Evolutionary conservation across 805 yeast genomes (phyloP).

Genomic region (Teunomyces kruisii): DNA sequence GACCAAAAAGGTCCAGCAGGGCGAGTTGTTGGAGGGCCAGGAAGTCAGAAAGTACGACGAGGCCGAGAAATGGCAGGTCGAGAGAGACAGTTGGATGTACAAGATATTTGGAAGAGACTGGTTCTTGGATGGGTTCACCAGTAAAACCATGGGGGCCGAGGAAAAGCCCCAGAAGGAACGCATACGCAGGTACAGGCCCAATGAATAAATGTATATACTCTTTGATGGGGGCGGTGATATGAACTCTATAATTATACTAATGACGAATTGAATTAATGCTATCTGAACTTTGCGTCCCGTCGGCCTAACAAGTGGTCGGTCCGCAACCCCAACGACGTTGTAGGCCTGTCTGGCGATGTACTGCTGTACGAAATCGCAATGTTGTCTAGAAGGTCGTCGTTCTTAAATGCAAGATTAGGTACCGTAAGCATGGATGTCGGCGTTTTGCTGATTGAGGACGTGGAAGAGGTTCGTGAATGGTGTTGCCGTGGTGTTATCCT

Average conservation of each 20-base stretch:
- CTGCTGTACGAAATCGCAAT: neutral
- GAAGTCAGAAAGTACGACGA: slow-evolving; percentile 37
- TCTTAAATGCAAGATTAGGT: neutral
- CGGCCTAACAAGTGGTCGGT: slow-evolving; percentile 16
- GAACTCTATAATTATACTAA: too few species aligned
- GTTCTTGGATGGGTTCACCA: slow-evolving; percentile 44
- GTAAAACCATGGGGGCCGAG: slow-evolving; percentile 32
- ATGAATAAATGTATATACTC: neutral
- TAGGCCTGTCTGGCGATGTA: slow-evolving; percentile 36
- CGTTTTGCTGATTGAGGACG: neutral
- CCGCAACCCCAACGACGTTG: slow-evolving; percentile 34
- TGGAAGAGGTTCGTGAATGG: too few species aligned
- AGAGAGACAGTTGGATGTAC: slow-evolving; percentile 36
- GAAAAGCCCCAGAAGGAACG: slow-evolving; percentile 2
- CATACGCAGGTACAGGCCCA: neutral
- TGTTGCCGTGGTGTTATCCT: too few species aligned
- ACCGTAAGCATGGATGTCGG: neutral
- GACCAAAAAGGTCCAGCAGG: slow-evolving; percentile 40
- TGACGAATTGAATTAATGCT: neutral
- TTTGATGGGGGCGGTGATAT: too few species aligned
- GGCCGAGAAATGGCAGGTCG: slow-evolving; percentile 40
- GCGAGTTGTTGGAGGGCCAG: slow-evolving; percentile 35
- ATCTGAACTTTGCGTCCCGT: neutral
- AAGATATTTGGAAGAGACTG: slow-evolving; percentile 41
- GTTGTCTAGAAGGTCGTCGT: neutral